A percentile compares a stretch with the other conserved stretches of the same genome.
These are phyloP conservation scores for Acanthamoeba royreba DNA, from an alignment of 208 protist genomes.

Conservation along the genomic window DNA sequence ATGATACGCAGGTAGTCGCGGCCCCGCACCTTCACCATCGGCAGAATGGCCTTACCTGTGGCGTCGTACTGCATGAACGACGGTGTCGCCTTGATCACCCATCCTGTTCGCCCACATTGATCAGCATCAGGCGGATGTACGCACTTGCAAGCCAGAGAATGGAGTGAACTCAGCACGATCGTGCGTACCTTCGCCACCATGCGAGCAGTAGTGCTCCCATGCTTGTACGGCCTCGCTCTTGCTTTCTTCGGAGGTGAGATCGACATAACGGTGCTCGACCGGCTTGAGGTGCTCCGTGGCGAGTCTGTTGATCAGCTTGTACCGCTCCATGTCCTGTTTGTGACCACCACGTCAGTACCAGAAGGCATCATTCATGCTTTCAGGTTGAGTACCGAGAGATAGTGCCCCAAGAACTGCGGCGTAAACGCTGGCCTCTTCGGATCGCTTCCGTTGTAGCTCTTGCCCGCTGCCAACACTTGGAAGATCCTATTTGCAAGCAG, in stretches of 20 bases:
- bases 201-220: background rate
- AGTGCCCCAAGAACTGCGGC: background rate
- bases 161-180: too few relatives aligned
- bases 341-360: background rate
- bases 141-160: too few relatives aligned
- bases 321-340: background rate
- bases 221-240: background rate
- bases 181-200: background rate
- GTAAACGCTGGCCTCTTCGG: background rate
- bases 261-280: background rate
- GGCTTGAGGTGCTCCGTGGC: background rate
- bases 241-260: background rate
- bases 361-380: background rate
- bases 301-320: background rate
- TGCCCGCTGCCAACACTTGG: background rate
- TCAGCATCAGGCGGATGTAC: too few relatives aligned
- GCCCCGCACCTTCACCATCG: constrained; percentile 2
- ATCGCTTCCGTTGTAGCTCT: background rate
- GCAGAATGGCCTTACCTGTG: background rate
- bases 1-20: background rate
- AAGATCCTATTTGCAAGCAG: background rate
- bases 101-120: too few relatives aligned
- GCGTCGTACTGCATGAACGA: background rate
- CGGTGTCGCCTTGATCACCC: background rate
- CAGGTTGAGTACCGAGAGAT: background rate